phyloP scores from a whole-genome alignment of 345 rosid genomes.

The Brassica incana region DNA sequence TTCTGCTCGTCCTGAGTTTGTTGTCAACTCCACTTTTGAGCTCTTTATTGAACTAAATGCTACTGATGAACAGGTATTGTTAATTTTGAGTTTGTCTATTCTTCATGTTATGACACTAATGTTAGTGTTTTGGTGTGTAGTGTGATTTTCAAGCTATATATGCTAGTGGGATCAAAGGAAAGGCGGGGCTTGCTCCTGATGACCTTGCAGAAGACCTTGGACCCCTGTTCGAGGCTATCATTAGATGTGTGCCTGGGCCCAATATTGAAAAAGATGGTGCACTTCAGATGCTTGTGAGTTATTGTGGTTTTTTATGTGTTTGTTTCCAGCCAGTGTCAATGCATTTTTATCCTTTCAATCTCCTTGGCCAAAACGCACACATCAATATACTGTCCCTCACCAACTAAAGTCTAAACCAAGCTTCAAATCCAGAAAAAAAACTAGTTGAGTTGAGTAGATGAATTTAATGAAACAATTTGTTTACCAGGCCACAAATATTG shows the following conservation, averaged over 20 bases:
- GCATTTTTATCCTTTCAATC: neutral
- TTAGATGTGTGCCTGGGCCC: slow-evolving; percentile 98
- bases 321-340: slow-evolving; percentile 12
- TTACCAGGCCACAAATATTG: slow-evolving; percentile 94
- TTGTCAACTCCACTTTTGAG: slow-evolving; percentile 94
- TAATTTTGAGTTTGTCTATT: slow-evolving; percentile 7
- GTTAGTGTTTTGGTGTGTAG: slow-evolving; percentile 42
- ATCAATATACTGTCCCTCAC: slow-evolving; percentile 2
- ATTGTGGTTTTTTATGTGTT: slow-evolving; percentile 34
- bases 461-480: too few relatives aligned
- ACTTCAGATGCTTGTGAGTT: slow-evolving; percentile 98
- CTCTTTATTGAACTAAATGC: slow-evolving; percentile 93
- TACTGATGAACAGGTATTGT: slow-evolving; percentile 92
- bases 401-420: slow-evolving; percentile 1
- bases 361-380: neutral
- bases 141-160: slow-evolving; percentile 97
- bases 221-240: slow-evolving; percentile 82
- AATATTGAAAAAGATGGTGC: slow-evolving; percentile 84
- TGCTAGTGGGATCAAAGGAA: slow-evolving; percentile 94
- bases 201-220: slow-evolving; percentile 89
- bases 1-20: slow-evolving; percentile 93
- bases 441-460: neutral
- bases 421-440: neutral
- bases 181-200: slow-evolving; percentile 87
- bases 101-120: neutral